Conservation (phyloP, 345 rosid genomes). For the Xanthoceras sorbifolium region DNA sequence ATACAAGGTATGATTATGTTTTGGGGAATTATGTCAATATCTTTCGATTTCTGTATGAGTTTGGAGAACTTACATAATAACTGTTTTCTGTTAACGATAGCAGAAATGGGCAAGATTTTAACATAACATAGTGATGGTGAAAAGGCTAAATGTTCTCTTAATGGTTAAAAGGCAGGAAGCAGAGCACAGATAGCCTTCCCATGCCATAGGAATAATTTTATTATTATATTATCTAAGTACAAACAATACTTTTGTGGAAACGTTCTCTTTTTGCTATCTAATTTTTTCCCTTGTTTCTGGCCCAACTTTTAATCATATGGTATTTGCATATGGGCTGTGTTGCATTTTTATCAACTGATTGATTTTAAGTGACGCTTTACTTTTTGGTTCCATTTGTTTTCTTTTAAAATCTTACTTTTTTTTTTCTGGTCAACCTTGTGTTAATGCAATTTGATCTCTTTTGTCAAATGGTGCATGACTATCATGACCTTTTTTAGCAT, state of each 20-base stretch:
- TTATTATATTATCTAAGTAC: not conserved
- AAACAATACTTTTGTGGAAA: not conserved
- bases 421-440: not conserved
- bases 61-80: not conserved
- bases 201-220: not conserved
- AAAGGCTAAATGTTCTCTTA: not conserved
- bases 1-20: constrained; percentile 58
- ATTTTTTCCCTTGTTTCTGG: not conserved
- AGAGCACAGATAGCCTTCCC: not conserved
- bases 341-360: not conserved
- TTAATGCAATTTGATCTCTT: not conserved
- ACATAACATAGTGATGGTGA: not conserved
- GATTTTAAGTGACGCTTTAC: not conserved
- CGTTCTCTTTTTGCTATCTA: not conserved
- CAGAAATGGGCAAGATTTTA: not conserved
- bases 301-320: not conserved
- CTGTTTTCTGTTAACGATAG: not conserved
- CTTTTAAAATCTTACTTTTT: not conserved
- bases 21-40: not conserved
- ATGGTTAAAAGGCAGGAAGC: not conserved
- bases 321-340: not conserved
- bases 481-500: constrained; percentile 47
- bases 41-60: not conserved
- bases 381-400: not conserved
- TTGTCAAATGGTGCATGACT: not conserved